These are phyloP conservation scores for Lachancea sp. DNA, from an alignment of 805 yeast species.

Conservation along the genomic window DNA sequence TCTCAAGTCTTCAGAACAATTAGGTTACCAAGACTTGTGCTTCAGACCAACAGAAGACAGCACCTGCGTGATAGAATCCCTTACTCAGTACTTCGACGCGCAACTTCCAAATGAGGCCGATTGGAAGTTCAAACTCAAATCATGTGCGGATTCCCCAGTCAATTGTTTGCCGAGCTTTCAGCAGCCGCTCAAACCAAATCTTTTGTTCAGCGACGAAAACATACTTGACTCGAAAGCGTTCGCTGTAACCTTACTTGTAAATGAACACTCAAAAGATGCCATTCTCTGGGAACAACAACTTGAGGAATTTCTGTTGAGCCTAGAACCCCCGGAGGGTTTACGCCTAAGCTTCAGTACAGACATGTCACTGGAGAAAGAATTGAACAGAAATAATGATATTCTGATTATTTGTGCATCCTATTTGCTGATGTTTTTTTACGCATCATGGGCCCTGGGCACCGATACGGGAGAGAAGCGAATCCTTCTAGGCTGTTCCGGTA, in stretches of 20 bases:
- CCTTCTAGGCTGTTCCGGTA: constrained; percentile 77
- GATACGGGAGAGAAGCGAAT: constrained; percentile 48
- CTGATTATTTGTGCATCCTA: constrained; percentile 68
- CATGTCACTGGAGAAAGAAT: constrained; percentile 74
- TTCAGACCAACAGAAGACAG: constrained; percentile 73
- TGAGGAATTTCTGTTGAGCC: constrained; percentile 45
- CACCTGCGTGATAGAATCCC: constrained; percentile 76
- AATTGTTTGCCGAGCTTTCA: constrained; percentile 85
- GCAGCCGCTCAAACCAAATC: constrained; percentile 72
- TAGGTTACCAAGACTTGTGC: constrained; percentile 59
- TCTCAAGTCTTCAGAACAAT: constrained; percentile 28
- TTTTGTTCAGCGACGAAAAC: constrained; percentile 60
- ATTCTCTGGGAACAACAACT: constrained; percentile 65
- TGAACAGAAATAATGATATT: constrained; percentile 74
- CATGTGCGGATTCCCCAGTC: constrained; percentile 77
- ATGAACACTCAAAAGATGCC: constrained; percentile 44
- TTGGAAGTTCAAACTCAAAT: constrained; percentile 51
- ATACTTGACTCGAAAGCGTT: constrained; percentile 63
- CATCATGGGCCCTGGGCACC: constrained; percentile 60
- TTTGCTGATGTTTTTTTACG: constrained; percentile 79
- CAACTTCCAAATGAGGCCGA: constrained; percentile 38
- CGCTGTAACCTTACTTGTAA: constrained; percentile 64
- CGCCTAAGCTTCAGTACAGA: constrained; percentile 74
- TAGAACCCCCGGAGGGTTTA: constrained; percentile 54
- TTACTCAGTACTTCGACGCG: constrained; percentile 82